Base-by-base conservation (phyloP, 2,329 filamentous ascomycete genomes). In the Alternaria atra region DNA sequence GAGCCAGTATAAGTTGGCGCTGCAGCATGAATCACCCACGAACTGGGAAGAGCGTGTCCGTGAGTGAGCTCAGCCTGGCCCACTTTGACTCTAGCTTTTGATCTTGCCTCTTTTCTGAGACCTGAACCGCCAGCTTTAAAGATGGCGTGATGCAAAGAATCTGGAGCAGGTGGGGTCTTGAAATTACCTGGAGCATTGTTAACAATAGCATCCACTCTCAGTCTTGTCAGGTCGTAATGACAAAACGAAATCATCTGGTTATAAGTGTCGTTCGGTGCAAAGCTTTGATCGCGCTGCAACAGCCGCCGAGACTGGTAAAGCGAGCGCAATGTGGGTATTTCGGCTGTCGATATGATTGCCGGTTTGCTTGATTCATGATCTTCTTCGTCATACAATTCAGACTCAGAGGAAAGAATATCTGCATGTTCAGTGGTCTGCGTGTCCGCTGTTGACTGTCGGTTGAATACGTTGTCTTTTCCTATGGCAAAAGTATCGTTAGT, bases 141-240 rank as follows among this genome's bases (percentile, higher is more conserved):
- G 6, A 79, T 55, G 7, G 60, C 50, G 29, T 68, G 34, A 17
- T 76, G 74, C 15, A 78, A 64, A 3, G 65, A 73, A 2, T 63
- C 57, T 7, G 32, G 48, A 8, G 35, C 10, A 54, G 53, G 66
- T 9, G 58, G 53, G 35, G 60, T 12, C 6, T 57, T 66, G 52
- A 75, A 46, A 2, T 58, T 43, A 7, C 29, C 43, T 13, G 71
- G 72, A 1, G 74, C 69, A 42, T 71, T 74, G 42, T 75, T 78
- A 10, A 79, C 72, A 20, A 79, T 77, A 10, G 75, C 75, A 42
- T 77, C 76, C 0, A 77, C 75, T 25, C 70, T 66, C 4, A 79
- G 32, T n/a, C 64, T 67, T 0, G 74, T 77, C 6, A 79, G 52
- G 30, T 78, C 73, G 47, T 75, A 64, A 42, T 65, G 66, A 37